These are phyloP conservation scores for Suillus subaureus DNA, from an alignment of 768 basidiomycete genomes.

Conservation along the genomic window DNA sequence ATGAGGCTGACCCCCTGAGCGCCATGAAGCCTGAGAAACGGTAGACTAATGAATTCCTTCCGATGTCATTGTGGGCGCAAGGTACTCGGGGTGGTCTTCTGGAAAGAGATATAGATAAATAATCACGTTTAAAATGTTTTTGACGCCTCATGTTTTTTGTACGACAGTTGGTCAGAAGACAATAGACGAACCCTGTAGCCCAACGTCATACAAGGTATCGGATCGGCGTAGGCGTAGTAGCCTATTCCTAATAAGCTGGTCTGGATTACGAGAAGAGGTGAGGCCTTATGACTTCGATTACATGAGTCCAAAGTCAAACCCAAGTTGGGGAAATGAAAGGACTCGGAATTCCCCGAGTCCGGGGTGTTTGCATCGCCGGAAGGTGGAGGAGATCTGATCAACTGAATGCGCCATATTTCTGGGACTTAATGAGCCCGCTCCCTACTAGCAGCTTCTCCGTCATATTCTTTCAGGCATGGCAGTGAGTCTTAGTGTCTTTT, in stretches of 20 bases:
- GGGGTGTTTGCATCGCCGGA: slow-evolving; percentile 36
- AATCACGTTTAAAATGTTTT: background rate
- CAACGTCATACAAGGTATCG: background rate
- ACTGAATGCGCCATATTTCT: background rate
- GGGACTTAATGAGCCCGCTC: too few relatives aligned
- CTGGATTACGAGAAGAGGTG: background rate
- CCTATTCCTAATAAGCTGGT: background rate
- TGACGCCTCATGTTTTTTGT: background rate
- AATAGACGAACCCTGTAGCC: background rate
- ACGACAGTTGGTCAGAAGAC: background rate
- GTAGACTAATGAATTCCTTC: background rate
- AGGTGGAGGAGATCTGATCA: slow-evolving; percentile 32
- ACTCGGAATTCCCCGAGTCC: slow-evolving; percentile 31
- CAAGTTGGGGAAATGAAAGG: slow-evolving; percentile 18
- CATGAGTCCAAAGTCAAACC: slow-evolving; percentile 1
- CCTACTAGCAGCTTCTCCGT: background rate
- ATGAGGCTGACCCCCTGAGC: background rate
- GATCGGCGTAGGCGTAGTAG: background rate
- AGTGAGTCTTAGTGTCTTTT: background rate
- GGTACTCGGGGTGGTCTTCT: background rate
- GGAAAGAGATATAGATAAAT: background rate
- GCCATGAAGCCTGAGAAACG: background rate
- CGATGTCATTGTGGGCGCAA: background rate
- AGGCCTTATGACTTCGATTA: background rate
- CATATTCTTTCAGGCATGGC: background rate